Evolutionary conservation across 2,329 filamentous ascomycete genomes (phyloP).

Genomic region (Scedosporium apiospermum): DNA sequence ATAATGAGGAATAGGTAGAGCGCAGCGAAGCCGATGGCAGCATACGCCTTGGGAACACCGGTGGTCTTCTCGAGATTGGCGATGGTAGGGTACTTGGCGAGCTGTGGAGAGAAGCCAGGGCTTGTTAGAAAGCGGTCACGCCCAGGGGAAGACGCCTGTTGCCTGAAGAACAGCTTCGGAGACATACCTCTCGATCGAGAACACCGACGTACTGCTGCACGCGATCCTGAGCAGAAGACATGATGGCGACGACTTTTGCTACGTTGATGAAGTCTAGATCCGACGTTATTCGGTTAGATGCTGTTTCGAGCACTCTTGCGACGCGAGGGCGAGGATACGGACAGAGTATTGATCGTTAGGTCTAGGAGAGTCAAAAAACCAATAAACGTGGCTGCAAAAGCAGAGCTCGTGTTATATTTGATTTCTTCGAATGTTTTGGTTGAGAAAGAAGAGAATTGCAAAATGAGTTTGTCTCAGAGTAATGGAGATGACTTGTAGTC

Average conservation of each 20-base stretch:
- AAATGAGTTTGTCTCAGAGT: conserved; percentile 5
- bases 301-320: background rate
- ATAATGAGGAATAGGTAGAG: conserved; percentile 88
- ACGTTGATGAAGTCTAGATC: background rate
- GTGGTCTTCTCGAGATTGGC: conserved; percentile 82
- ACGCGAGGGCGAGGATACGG: conserved; percentile 8
- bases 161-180: background rate
- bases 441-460: background rate
- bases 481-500: background rate
- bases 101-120: conserved; percentile 35
- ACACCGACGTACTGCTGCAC: conserved; percentile 66
- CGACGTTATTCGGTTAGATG: conserved; percentile 9
- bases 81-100: conserved; percentile 75
- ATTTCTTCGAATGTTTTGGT: background rate
- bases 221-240: conserved; percentile 68
- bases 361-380: background rate
- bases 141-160: conserved; percentile 5
- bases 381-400: background rate
- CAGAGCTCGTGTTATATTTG: background rate
- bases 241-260: conserved; percentile 28
- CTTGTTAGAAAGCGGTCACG: conserved; percentile 1
- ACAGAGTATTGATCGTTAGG: background rate
- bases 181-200: conserved; percentile 73
- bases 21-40: conserved; percentile 62
- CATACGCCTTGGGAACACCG: conserved; percentile 76